Evolutionary conservation across 768 basidiomycete species (phyloP), one percentile per base, ranked within the genome.

Genomic region (Auricularia sp.): DNA sequence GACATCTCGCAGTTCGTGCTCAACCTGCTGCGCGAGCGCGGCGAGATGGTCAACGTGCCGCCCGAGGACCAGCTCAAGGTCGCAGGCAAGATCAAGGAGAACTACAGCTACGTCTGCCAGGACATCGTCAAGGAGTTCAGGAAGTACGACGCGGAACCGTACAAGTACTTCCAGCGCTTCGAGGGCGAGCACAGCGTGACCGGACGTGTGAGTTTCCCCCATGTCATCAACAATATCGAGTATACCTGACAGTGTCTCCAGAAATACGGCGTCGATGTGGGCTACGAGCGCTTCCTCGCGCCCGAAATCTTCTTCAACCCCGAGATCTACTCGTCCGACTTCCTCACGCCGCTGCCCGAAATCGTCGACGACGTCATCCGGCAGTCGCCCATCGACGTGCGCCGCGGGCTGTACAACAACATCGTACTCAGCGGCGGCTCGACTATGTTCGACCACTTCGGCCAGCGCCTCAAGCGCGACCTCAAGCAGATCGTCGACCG

Each of bases 261-360:
- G 94, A 91, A 93, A 90, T 98, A 99, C 78, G 75, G 82, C 21
- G 79, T 98, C 60, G 96, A 99, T 71, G 86, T 99, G 65, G 97
- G 97, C 21, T 98, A 98, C 76, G 97, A 98, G 75, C 93, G 97
- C 33, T 99, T 99, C 84, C 86, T 98, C 62, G 97, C 96, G 4
- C 95, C 97, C 4, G 97, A 98, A 75, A 97, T 98, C 71, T 98
- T 98, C 80, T 98, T 98, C 84, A 98, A 98, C 78, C 97, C 97
- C 14, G 96, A 99, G 75, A 98, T 99, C 69, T 91, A 90, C 75
- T 97, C 94, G 0, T 95, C 93, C 47, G 96, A 98, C 75, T 98
- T 98, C 82, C 76, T 99, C 67, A 98, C 95, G 3, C 97, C 97
- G 8, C 83, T 99, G 3, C 93, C 97, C 0, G 86, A 96, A 67